Conservation (phyloP, 441 rosid species). For the Gossypium laxum region DNA sequence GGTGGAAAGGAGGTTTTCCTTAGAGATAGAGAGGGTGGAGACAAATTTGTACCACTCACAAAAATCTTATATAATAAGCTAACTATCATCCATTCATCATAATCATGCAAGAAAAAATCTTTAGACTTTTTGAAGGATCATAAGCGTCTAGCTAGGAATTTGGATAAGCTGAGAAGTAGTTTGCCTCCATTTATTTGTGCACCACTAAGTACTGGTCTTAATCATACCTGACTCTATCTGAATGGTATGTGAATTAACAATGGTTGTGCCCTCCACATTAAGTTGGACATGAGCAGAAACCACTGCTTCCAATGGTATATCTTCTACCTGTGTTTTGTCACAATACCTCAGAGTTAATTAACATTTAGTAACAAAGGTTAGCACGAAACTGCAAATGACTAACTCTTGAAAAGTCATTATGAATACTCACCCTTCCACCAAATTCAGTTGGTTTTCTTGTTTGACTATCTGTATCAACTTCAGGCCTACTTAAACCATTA, state of each 20-base stretch:
- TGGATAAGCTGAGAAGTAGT: not conserved
- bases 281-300: constrained; percentile 22
- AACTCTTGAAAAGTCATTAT: not conserved
- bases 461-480: constrained; percentile 21
- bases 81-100: not conserved
- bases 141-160: not conserved
- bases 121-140: not conserved
- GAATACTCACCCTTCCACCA: constrained; percentile 26
- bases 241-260: constrained; percentile 13
- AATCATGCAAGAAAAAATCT: not conserved
- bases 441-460: constrained; percentile 12
- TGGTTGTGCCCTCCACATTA: constrained; percentile 18
- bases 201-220: not conserved
- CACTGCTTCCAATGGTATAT: constrained; percentile 23
- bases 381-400: constrained; percentile 4
- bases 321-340: constrained; percentile 21
- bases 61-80: not conserved
- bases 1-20: not conserved
- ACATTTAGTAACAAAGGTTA: constrained; percentile 7
- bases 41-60: not conserved
- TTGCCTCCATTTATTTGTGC: not conserved
- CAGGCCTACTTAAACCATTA: constrained; percentile 11
- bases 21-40: no score
- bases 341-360: constrained; percentile 8
- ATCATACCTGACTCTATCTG: constrained; percentile 28